Conservation (phyloP, 2,329 filamentous ascomycete species). For the Ampelomyces quisqualis region DNA sequence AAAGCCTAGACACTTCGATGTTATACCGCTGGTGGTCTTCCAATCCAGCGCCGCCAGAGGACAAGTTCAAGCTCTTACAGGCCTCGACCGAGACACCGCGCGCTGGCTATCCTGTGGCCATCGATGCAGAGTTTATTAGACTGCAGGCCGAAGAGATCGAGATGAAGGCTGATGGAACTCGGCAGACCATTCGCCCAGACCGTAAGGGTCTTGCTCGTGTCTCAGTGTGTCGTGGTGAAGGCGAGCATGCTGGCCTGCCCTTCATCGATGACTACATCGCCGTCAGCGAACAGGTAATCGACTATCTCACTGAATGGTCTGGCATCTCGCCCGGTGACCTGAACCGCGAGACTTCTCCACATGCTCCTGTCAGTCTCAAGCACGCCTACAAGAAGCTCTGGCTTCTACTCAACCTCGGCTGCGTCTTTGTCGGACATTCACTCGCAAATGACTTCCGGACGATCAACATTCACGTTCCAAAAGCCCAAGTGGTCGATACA, state of each 20-base stretch:
- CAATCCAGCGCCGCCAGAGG: slow-evolving; percentile 45
- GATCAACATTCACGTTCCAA: slow-evolving; percentile 95
- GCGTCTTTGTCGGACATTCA: slow-evolving; percentile 90
- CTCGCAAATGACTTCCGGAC: slow-evolving; percentile 95
- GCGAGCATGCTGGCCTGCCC: slow-evolving; percentile 74
- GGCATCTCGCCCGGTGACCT: slow-evolving; percentile 86
- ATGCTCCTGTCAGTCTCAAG: slow-evolving; percentile 85
- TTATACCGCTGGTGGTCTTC: slow-evolving; percentile 71
- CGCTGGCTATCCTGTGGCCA: slow-evolving; percentile 74
- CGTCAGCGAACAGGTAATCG: slow-evolving; percentile 86
- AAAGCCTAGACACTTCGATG: slow-evolving; percentile 77
- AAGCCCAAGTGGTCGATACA: slow-evolving; percentile 88
- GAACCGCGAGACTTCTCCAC: slow-evolving; percentile 72
- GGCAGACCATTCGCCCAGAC: slow-evolving; percentile 87
- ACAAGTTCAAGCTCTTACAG: slow-evolving; percentile 63
- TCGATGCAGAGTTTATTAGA: slow-evolving; percentile 96
- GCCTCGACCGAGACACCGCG: slow-evolving; percentile 64
- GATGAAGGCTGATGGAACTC: slow-evolving; percentile 89
- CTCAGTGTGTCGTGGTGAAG: slow-evolving; percentile 80
- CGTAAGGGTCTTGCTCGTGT: slow-evolving; percentile 91
- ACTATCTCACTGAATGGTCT: slow-evolving; percentile 92
- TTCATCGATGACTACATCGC: slow-evolving; percentile 98
- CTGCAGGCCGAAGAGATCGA: slow-evolving; percentile 92
- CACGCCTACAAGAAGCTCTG: slow-evolving; percentile 97
- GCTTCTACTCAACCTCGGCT: slow-evolving; percentile 92